Evolutionary conservation across 495 filamentous ascomycete species (phyloP).

Genomic region (Penicillium atrosanguineum): DNA sequence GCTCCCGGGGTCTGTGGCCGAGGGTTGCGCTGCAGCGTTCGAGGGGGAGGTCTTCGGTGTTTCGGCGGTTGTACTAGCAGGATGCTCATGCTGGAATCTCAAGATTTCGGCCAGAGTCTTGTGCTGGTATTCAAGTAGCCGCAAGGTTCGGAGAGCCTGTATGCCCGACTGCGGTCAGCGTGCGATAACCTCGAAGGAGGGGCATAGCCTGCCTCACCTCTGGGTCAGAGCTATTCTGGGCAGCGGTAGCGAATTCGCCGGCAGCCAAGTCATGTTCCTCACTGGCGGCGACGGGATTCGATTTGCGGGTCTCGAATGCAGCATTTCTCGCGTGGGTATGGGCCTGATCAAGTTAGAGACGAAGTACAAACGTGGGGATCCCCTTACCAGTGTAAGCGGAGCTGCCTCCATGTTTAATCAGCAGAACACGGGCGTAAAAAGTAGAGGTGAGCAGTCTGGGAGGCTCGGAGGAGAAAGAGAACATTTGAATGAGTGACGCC

Average conservation of each 20-base stretch:
- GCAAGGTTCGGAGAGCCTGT: conserved; percentile 76
- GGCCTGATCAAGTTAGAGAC: conserved; percentile 52
- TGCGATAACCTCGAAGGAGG: background rate
- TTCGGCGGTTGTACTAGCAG: conserved; percentile 28
- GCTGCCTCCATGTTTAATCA: conserved; percentile 54
- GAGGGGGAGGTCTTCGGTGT: conserved; percentile 10
- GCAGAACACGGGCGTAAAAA: background rate
- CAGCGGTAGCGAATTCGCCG: conserved; percentile 81
- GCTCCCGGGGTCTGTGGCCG: conserved; percentile 19
- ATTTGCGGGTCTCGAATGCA: conserved; percentile 69
- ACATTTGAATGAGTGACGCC: conserved; percentile 5
- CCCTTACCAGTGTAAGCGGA: conserved; percentile 55
- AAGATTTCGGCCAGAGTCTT: conserved; percentile 73
- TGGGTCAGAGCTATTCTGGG: conserved; percentile 66
- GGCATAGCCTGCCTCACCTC: conserved; percentile 52
- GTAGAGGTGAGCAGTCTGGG: background rate
- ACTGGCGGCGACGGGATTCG: conserved; percentile 75
- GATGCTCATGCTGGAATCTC: conserved; percentile 64
- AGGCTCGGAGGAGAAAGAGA: background rate
- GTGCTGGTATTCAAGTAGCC: conserved; percentile 84
- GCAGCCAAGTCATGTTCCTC: conserved; percentile 88
- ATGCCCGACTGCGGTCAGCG: background rate
- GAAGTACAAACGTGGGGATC: background rate
- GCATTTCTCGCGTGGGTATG: conserved; percentile 84
- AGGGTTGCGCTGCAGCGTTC: conserved; percentile 10